These are phyloP conservation scores for Amniculicola lignicola DNA, from an alignment of 495 filamentous ascomycete species.

Conservation along the genomic window DNA sequence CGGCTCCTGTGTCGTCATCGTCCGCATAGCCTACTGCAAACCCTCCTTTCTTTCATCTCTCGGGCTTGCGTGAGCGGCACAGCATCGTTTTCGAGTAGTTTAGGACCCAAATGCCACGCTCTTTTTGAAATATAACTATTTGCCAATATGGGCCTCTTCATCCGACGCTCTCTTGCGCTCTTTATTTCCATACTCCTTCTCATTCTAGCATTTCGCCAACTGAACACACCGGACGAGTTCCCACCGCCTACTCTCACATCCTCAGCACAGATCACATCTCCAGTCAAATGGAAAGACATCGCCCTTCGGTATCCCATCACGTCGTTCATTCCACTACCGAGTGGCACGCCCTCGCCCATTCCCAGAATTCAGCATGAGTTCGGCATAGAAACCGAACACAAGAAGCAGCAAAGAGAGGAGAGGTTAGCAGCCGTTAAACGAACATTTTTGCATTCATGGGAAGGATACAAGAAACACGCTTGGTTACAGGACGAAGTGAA, in stretches of 20 bases:
- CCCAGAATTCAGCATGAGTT: constrained; percentile 74
- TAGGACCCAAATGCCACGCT: background rate
- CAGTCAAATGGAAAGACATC: constrained; percentile 25
- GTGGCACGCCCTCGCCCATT: constrained; percentile 62
- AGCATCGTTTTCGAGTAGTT: no score
- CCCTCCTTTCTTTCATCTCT: background rate
- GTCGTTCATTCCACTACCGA: constrained; percentile 59
- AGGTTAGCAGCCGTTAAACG: constrained; percentile 53
- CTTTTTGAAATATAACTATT: background rate
- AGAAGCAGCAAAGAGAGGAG: constrained; percentile 15
- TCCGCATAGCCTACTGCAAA: no score
- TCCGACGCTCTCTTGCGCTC: constrained; percentile 18
- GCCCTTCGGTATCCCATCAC: constrained; percentile 64
- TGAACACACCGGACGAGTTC: background rate
- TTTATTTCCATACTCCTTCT: constrained; percentile 13
- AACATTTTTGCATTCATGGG: constrained; percentile 42
- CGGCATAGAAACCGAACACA: constrained; percentile 54
- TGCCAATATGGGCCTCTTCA: constrained; percentile 11
- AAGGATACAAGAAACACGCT: constrained; percentile 42
- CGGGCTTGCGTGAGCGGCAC: background rate
- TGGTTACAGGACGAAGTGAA: constrained; percentile 45
- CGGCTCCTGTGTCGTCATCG: no score
- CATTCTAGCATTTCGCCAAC: constrained; percentile 13
- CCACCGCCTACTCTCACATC: constrained; percentile 11
- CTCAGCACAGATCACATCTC: constrained; percentile 1